Evolutionary conservation across 169 alveolate genomes (phyloP), one percentile per base, ranked within the genome.

Genomic region (Eimeria sp.): DNA sequence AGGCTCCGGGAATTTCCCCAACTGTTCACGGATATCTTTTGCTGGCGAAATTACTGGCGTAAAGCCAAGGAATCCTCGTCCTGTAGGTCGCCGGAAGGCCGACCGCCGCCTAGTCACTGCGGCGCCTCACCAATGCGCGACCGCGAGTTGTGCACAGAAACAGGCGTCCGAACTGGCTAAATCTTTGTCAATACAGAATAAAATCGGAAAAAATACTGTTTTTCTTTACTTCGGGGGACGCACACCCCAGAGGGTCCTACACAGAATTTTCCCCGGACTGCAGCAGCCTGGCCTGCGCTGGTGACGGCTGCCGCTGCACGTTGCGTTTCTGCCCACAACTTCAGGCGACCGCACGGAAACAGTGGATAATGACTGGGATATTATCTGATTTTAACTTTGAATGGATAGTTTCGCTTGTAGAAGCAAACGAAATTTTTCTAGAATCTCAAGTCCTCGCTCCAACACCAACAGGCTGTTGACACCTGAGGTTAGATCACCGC

Each of bases 401-500:
- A 74, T 9, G 33, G 14, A 10, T 20, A 18, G n/a, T 74, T 74
- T 74, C 6, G 54, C 56, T 2, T 2, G 4, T 27, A 78, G 46
- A 43, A 78, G 25, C 88, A 16, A 52, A 68, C 27, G 66, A 20
- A 78, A 49, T 23, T 30, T 78, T 49, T 52, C 30, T 14, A 78
- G 66, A 54, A 30, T 52, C 4, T 78, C 68, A 46, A 11, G 43
- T 52, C 88, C 68, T 56, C 64, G 66, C 62, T 27, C n/a, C 56
- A 83, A 60, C 90, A 83, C 90, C 56, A 56, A 11, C 71, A 3
- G 77, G 76, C 90, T 58, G 43, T 62, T 11, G 89, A 52, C 46
- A 16, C 89, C 89, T 8, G 68, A 68, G 27, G 90, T 37, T 56
- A 83, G 76, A 83, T 83, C 90, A 60, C 77, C 56, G 64, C 60